phyloP scores from a whole-genome alignment of 371 early-diverging fungal species.

The Apophysomyces elegans region DNA sequence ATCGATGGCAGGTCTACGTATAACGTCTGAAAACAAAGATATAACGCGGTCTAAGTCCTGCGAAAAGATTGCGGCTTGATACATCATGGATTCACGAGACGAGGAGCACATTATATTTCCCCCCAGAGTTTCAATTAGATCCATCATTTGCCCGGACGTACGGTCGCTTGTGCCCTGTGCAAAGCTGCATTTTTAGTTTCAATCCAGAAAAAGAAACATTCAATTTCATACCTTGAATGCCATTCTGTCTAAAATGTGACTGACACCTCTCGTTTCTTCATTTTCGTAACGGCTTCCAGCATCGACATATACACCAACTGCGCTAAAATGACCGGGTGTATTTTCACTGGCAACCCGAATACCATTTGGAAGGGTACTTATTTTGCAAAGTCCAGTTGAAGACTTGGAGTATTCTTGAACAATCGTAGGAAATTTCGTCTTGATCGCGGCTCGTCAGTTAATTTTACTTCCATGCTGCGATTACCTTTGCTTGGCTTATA shows the following conservation, averaged over 20 bases:
- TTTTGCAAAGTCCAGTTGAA: slow-evolving; percentile 47
- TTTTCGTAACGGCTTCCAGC: slow-evolving; percentile 91
- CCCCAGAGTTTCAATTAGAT: slow-evolving; percentile 83
- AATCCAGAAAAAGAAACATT: background rate
- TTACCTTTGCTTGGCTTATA: slow-evolving; percentile 13
- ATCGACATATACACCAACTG: slow-evolving; percentile 89
- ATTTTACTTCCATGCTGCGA: background rate
- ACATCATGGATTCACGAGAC: slow-evolving; percentile 92
- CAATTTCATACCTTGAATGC: slow-evolving; percentile 81
- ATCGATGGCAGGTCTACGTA: slow-evolving; percentile 72
- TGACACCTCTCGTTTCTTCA: slow-evolving; percentile 67
- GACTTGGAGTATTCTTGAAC: slow-evolving; percentile 56
- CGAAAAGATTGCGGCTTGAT: slow-evolving; percentile 89
- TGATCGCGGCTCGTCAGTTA: slow-evolving; percentile 1
- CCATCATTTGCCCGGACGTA: slow-evolving; percentile 70
- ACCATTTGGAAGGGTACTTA: slow-evolving; percentile 89
- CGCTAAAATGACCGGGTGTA: slow-evolving; percentile 88
- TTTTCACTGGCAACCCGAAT: slow-evolving; percentile 83
- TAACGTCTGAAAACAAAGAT: slow-evolving; percentile 79
- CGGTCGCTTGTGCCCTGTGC: slow-evolving; percentile 61
- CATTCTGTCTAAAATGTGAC: slow-evolving; percentile 88
- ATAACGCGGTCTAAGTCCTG: slow-evolving; percentile 79
- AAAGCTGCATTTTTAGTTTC: background rate
- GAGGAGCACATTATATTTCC: slow-evolving; percentile 90
- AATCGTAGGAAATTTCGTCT: slow-evolving; percentile 35